Percentiles rank a stretch among this genome's conserved stretches.
These are phyloP conservation scores for Talaromyces adpressus DNA, from an alignment of 495 filamentous ascomycete species.

Conservation along the genomic window DNA sequence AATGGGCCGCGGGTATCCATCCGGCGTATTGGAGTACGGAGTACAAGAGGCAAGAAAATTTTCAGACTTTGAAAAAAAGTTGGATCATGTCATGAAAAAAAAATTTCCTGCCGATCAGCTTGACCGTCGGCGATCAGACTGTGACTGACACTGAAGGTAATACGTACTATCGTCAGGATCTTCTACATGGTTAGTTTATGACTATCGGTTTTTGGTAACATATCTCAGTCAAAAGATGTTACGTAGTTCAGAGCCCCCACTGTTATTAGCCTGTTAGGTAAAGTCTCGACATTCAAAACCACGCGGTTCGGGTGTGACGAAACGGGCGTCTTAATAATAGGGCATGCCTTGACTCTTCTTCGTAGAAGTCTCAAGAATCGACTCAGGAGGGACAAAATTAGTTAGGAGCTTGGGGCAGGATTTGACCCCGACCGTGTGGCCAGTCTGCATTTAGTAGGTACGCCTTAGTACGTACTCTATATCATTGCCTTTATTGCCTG, in stretches of 20 bases:
- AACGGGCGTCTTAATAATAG: neutral
- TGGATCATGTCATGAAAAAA: neutral
- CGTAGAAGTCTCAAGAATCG: no score
- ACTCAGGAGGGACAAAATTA: neutral
- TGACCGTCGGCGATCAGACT: neutral
- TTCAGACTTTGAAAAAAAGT: neutral
- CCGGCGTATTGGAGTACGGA: neutral
- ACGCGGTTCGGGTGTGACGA: conserved; percentile 4
- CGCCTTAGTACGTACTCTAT: neutral
- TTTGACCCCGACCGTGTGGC: neutral
- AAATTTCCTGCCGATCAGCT: neutral
- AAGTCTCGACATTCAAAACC: neutral
- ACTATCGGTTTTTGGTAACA: neutral
- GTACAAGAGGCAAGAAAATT: neutral
- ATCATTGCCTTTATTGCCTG: neutral
- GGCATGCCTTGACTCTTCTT: neutral
- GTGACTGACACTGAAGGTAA: neutral
- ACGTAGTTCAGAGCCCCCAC: neutral
- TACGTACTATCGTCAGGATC: neutral
- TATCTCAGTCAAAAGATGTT: neutral
- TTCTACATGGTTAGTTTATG: neutral
- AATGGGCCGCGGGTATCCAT: neutral
- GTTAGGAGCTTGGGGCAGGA: neutral
- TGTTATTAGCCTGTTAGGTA: neutral
- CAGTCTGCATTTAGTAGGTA: neutral